Conservation (phyloP, 2,329 filamentous ascomycete genomes). For the Colletotrichum abscissum region DNA sequence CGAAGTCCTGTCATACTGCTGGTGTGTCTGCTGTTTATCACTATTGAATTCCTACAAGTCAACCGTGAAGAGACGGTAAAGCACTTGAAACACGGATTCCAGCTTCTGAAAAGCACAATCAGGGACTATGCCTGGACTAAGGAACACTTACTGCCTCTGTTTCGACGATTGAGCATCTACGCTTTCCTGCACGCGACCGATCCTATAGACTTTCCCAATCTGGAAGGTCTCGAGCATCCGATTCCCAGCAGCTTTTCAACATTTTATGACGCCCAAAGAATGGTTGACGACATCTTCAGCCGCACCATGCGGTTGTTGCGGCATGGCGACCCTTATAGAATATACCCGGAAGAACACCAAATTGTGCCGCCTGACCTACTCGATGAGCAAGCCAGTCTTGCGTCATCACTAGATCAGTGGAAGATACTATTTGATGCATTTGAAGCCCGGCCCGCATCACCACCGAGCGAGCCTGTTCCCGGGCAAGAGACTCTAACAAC, state of each 20-base stretch:
- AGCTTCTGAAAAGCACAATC: not conserved
- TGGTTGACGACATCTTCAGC: conserved; percentile 6
- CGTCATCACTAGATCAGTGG: not conserved
- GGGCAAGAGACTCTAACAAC: not conserved
- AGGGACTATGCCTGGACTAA: not conserved
- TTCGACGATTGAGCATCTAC: not conserved
- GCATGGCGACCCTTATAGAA: not conserved
- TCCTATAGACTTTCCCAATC: conserved; percentile 25
- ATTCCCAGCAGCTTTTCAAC: not conserved
- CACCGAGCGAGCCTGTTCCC: not conserved
- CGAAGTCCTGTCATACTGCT: conserved; percentile 22
- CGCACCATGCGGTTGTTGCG: conserved; percentile 9
- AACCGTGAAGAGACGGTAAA: not conserved
- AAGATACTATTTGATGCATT: not conserved
- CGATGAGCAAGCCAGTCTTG: not conserved
- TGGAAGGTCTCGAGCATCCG: not conserved
- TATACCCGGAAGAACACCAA: not conserved
- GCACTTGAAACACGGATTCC: conserved; percentile 15
- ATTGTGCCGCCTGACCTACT: not conserved
- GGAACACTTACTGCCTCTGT: conserved; percentile 15
- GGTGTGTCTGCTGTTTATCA: conserved; percentile 26
- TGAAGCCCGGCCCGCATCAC: not conserved
- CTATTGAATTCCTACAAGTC: conserved; percentile 16
- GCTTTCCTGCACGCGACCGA: not conserved
- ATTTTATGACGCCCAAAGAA: not conserved